phyloP scores from a whole-genome alignment of 352 stramenopile genomes.

The Phytophthora gonapodyides region DNA sequence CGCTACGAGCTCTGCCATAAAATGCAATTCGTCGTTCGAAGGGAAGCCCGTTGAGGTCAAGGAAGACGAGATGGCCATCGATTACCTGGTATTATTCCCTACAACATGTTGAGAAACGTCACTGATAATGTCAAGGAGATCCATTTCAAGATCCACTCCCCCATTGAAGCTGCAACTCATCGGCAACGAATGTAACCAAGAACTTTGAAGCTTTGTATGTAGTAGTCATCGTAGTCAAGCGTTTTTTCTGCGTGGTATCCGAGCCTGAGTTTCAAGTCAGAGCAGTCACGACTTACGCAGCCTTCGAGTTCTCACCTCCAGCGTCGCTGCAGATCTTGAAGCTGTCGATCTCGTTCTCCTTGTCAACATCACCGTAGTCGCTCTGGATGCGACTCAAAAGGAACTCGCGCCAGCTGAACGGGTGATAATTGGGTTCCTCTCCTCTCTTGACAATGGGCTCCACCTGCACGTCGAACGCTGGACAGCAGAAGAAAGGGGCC shows the following conservation, averaged over 20 bases:
- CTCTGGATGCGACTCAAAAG: no score
- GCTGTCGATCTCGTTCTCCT: no score
- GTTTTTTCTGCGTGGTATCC: no score
- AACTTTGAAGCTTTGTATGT: not conserved
- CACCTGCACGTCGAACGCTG: slow-evolving; percentile 66
- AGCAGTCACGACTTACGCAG: no score
- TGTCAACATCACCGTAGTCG: no score
- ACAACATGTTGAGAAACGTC: no score
- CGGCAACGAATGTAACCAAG: not conserved
- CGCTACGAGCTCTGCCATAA: not conserved
- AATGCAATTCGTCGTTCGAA: no score
- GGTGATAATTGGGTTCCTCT: slow-evolving; percentile 54
- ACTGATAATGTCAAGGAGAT: not conserved
- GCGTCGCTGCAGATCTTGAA: no score
- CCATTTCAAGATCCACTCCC: slow-evolving; percentile 24
- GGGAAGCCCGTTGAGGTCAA: no score
- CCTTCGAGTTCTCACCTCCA: no score
- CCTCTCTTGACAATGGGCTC: slow-evolving; percentile 59
- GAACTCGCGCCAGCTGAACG: no score
- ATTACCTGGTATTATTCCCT: no score
- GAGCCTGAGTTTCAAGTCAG: slow-evolving; percentile 62
- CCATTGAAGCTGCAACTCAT: slow-evolving; percentile 22
- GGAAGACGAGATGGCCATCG: not conserved
- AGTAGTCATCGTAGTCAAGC: not conserved
- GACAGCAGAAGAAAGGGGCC: slow-evolving; percentile 72